Percentiles rank a stretch among this genome's conserved stretches.
phyloP scores from a whole-genome alignment of 1,284 basidiomycete genomes.

The Fereydounia khargensis region DNA sequence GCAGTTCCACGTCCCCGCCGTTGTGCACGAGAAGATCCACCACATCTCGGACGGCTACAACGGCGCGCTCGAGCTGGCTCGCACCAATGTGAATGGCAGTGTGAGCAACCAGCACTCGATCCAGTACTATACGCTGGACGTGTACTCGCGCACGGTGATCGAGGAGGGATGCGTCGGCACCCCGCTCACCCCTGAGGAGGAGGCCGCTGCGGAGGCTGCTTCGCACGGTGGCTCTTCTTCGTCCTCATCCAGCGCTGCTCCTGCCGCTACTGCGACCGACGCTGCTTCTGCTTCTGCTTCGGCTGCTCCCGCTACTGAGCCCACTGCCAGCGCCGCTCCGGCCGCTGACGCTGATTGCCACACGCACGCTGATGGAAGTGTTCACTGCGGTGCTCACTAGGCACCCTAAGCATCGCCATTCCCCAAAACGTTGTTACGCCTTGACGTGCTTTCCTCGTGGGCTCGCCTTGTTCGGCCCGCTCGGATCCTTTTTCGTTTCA shows the following conservation, averaged over 20 bases:
- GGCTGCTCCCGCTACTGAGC: background rate
- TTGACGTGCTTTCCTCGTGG: too few species aligned
- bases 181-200: background rate
- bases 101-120: constrained; percentile 58
- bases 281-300: background rate
- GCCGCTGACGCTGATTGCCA: constrained; percentile 15
- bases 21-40: constrained; percentile 52
- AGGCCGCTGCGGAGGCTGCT: background rate
- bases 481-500: too few species aligned
- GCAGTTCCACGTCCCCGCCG: constrained; percentile 57
- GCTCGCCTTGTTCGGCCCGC: too few species aligned
- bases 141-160: constrained; percentile 57
- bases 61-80: constrained; percentile 57
- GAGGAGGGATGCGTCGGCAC: constrained; percentile 40
- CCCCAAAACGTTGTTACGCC: too few species aligned
- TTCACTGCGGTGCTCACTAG: constrained; percentile 27
- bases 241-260: background rate
- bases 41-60: constrained; percentile 57
- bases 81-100: constrained; percentile 51
- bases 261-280: constrained; percentile 1
- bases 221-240: background rate
- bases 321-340: background rate
- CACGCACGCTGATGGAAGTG: constrained; percentile 23
- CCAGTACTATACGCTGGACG: constrained; percentile 59
- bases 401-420: too few species aligned